phyloP scores from a whole-genome alignment of 2,329 filamentous ascomycete genomes.

The Karstenula rhodostoma region DNA sequence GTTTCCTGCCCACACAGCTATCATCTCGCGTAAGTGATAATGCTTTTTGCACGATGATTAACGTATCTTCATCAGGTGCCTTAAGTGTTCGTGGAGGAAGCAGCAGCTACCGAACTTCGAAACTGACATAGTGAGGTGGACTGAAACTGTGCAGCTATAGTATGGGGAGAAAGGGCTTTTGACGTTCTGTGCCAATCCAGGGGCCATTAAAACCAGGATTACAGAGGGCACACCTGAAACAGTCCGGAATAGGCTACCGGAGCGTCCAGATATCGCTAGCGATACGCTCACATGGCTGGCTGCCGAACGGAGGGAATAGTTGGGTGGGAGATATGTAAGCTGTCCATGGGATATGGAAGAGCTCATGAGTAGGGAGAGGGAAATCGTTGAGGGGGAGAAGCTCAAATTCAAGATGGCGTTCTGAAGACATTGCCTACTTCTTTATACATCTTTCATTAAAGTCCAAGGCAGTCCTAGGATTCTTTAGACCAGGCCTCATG shows the following conservation, averaged over 20 bases:
- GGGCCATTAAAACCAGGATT: not conserved
- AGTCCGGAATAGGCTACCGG: not conserved
- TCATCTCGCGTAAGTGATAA: not conserved
- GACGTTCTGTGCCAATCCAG: not conserved
- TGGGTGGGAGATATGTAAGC: not conserved
- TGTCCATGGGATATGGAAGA: slow-evolving; percentile 6
- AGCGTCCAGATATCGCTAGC: not conserved
- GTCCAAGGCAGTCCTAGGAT: too few species aligned
- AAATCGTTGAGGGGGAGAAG: not conserved
- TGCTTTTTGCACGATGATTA: slow-evolving; percentile 1
- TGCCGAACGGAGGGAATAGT: not conserved
- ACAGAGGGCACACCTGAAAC: not conserved
- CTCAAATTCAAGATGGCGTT: not conserved
- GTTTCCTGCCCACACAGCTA: not conserved
- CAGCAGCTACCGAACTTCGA: not conserved
- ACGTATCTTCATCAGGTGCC: not conserved
- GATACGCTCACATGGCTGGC: slow-evolving; percentile 5
- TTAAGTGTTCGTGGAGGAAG: not conserved
- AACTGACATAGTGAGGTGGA: not conserved
- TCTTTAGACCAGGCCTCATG: too few species aligned
- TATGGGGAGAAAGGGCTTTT: slow-evolving; percentile 1
- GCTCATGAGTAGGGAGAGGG: not conserved
- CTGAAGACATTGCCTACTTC: not conserved
- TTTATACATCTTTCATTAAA: not conserved
- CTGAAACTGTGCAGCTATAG: not conserved